Evolutionary conservation across 257 asterid species (phyloP), one percentile per base, ranked within the genome.

Genomic region (Capsicum rhomboideum): DNA sequence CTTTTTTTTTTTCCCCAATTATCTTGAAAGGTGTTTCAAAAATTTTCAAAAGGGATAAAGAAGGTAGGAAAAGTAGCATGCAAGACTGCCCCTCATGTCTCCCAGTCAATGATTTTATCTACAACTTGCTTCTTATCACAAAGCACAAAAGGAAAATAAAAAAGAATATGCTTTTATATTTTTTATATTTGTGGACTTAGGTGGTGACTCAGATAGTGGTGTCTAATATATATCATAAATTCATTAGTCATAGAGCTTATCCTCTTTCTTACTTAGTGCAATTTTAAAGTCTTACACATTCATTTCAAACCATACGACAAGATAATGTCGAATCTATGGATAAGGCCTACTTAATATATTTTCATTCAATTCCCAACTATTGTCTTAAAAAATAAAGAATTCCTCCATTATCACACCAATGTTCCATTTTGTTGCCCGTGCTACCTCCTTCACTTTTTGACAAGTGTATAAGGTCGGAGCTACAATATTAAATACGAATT

Each of bases 281-380:
- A 86, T 79, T 37, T 78, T 69, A 34, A 88, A 88, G 92, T 89
- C 91, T 34, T 88, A 88, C 10, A 85, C 46, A 87, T 83, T 90
- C 88, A 90, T 90, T 91, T 87, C 86, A 86, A 88, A 87, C 89
- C 92, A 86, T 85, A 56, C 88, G 82, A 85, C 49, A 72, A 68
- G 95, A 93, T 93, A 91, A 92, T 86, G 85, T 84, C 90, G 94
- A 91, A 86, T 87, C 91, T 87, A 40, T 64, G 85, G 95, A 94
- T 92, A 94, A 90, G 93, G 89, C 87, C 28, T 50, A 26, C 59
- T 26, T 44, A 14, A 49, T 26, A 21, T 23, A 21, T 46, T 16
- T 16, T 11, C 23, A 8, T 46, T 74, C 3, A 74, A 13, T 72
- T 72, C 53, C 2, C 23, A 44, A 72, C 42, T 74, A 23, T 23